Base-by-base conservation (phyloP, 208 protist genomes). In the Acanthamoeba healyi region DNA sequence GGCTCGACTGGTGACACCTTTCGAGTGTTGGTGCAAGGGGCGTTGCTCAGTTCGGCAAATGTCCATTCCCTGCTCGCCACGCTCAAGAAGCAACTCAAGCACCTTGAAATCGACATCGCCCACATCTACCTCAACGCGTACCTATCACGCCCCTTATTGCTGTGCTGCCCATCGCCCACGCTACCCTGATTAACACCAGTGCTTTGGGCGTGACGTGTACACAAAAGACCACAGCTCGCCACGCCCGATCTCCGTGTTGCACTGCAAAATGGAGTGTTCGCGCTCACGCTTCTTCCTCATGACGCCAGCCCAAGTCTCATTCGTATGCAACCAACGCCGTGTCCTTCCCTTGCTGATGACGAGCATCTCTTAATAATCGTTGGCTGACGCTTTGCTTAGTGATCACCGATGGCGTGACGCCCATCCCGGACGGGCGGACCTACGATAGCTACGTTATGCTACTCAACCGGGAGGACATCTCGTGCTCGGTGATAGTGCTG, bases 361-460 rank as follows among this genome's bases (percentile, higher is more conserved):
- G 14, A 26, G 5, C 72, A 42, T 82, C 77, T 2, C 0, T 34
- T 42, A 54, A n/a, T 63, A 24, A 32, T 12, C 29, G 56, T 63
- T 63, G 17, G 56, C 56, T 29, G 56, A 54, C n/a, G n/a, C n/a
- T n/a, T n/a, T 54, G 14, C 49, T 0, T 38, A 92, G 58, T 92
- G 87, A 92, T 92, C 24, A 92, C 87, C 34, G 87, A 92, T 32
- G 87, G 87, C 17, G 63, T 92, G 44, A 61, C 87, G 17, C 44
- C 63, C 26, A 46, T 92, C n/a, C 87, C 87, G 2, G 87, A 92
- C 46, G 40, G 36, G 19, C 51, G 87, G 6, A 32, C 87, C 54
- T 92, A 92, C n/a, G 87, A 92, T 56, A 92, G 46, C 44, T 92
- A 92, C 46, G 87, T 92, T n/a, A 92, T 92, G 87, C 44, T 92